Evolutionary conservation across 2,329 filamentous ascomycete species (phyloP), one percentile per base, ranked within the genome.

Genomic region (Huntiella abstrusa): DNA sequence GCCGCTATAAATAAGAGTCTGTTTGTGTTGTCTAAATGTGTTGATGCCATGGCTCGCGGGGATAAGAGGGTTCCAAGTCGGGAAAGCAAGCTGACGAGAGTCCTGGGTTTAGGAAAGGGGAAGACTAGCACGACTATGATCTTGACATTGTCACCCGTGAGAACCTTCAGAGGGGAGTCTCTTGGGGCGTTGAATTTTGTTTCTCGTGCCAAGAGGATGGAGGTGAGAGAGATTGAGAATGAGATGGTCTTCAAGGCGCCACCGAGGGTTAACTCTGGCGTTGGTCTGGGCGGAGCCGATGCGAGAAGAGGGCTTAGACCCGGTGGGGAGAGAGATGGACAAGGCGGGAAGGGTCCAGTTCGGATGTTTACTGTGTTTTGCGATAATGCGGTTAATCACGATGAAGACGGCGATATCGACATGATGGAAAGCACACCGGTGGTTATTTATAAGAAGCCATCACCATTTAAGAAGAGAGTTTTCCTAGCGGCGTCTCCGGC

Each of bases 1-100:
- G 86, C 88, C 0, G 88, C 84, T 56, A 96, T 96, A 67, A 96
- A 96, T 70, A 96, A 95, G 65, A 92, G 84, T 52, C 69, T 96
- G 5, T 96, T 96, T 56, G 87, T 95, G 13, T 66, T 96, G 42
- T 88, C 85, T 38, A 86, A 94, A 59, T 96, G 88, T 55, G 88
- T 96, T 45, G 88, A 96, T 58, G 88, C 88, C 47, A 96, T 96
- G 58, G 83, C 81, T 1, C 67, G 74, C 17, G 74, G 75, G 32
- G 75, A 80, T 58, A 73, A 70, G 54, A 75, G 88, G 33, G 88
- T 96, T 56, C 88, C 91, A 0, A 96, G 93, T 60, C 73, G 88
- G 48, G 88, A 95, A 59, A 91, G 83, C 46, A 95, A 96, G 67
- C 95, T 96, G 88, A 96, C 91, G 1, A 75, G 88, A 41, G 95